These are phyloP conservation scores for Pueraria montana DNA, from an alignment of 306 rosid species.

Conservation along the genomic window DNA sequence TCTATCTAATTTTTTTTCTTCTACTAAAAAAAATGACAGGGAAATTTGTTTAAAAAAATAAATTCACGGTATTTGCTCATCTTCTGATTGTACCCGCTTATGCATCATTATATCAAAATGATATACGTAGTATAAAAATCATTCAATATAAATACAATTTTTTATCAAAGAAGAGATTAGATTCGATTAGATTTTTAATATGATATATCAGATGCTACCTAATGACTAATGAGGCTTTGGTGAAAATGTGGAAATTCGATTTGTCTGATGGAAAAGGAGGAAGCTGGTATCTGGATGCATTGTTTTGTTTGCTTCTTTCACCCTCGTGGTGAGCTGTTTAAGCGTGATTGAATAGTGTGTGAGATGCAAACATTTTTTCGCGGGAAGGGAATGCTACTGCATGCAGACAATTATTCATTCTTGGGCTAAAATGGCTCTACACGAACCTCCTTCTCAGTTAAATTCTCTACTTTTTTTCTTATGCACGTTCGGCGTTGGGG, in stretches of 20 bases:
- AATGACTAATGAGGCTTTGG: neutral
- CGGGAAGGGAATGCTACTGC: neutral
- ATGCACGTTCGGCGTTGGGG: no score
- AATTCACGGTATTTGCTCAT: no score
- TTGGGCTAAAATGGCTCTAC: neutral
- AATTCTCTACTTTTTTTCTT: no score
- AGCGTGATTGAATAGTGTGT: constrained; percentile 16
- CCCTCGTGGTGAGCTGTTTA: neutral
- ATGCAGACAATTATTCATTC: neutral
- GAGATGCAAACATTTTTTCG: neutral
- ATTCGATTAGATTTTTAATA: neutral
- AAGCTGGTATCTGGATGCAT: neutral
- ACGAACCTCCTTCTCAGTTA: no score
- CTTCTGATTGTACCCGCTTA: no score
- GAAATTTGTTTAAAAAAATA: no score
- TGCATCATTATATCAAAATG: no score
- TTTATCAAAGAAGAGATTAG: neutral
- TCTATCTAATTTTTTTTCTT: no score
- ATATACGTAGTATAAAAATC: no score
- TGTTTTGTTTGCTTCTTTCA: neutral
- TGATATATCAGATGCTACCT: neutral
- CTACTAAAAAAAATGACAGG: no score
- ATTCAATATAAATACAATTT: no score
- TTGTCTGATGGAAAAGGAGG: neutral
- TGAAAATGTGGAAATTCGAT: neutral